Evolutionary conservation across 2,329 filamentous ascomycete species (phyloP).

Genomic region (Chaetomiaceae sp.): DNA sequence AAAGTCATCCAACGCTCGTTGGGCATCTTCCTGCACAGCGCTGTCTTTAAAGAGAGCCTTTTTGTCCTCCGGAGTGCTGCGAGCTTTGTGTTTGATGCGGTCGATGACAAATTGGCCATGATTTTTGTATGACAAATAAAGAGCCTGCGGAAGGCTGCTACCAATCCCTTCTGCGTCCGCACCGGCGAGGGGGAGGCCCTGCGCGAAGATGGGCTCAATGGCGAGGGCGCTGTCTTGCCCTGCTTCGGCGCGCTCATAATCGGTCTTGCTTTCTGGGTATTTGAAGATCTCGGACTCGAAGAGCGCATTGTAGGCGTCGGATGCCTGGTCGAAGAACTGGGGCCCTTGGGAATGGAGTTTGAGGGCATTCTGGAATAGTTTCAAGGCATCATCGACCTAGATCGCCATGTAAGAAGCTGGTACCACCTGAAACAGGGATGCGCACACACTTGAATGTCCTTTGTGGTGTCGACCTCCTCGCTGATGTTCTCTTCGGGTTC

Average conservation of each 20-base stretch:
- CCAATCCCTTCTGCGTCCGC: conserved; percentile 68
- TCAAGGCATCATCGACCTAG: conserved; percentile 88
- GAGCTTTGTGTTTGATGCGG: conserved; percentile 52
- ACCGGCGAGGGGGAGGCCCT: conserved; percentile 52
- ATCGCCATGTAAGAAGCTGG: not conserved
- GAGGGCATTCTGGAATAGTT: conserved; percentile 85
- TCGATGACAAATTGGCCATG: conserved; percentile 91
- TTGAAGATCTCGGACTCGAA: conserved; percentile 92
- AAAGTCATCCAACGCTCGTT: conserved; percentile 53
- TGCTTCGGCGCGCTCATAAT: conserved; percentile 68
- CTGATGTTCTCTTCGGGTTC: conserved; percentile 87
- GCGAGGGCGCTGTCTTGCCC: conserved; percentile 48
- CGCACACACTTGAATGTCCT: conserved; percentile 76
- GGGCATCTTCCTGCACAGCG: conserved; percentile 36
- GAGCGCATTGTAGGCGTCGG: conserved; percentile 74
- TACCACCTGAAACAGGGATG: no score
- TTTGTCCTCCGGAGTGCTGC: conserved; percentile 27
- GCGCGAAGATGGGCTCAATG: conserved; percentile 45
- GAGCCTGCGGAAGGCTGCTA: conserved; percentile 78
- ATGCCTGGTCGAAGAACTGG: conserved; percentile 68
- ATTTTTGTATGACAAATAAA: conserved; percentile 94
- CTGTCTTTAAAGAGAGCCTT: conserved; percentile 36
- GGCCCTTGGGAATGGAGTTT: conserved; percentile 89
- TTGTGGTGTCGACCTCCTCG: conserved; percentile 90
- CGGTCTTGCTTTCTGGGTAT: conserved; percentile 80